Evolutionary conservation across 345 rosid species (phyloP), one percentile per base, ranked within the genome.

Genomic region (Balakata baccata): DNA sequence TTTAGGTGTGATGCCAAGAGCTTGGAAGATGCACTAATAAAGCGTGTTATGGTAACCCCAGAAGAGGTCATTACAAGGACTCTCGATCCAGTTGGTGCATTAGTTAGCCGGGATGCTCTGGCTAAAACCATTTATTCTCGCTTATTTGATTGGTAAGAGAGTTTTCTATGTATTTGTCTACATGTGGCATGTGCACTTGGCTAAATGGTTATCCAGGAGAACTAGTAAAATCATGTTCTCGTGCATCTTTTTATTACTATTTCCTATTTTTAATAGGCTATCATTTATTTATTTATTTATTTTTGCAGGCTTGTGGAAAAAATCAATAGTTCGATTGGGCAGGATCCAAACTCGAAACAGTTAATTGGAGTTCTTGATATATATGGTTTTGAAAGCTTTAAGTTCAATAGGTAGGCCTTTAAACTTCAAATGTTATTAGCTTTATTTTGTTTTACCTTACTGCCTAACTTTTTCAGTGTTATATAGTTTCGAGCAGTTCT

Each of bases 21-120:
- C 83, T 81, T 94, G 86, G 98, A 94, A 86, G 91, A 87, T 85
- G 98, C 98, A 54, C 68, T 94, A 81, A 90, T 94, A 79, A 86
- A 92, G 86, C 98, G 98, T 85, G 98, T 92, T 45, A 95, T 95
- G 98, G 98, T 94, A 83, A 94, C 98, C 69, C 98, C 98, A 66
- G 98, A 94, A 82, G 98, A 94, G 89, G 78, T 92, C 80, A 94
- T 94, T 75, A 94, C 95, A 72, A 90, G 95, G 88, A 87, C 97
- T 76, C 96, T 94, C 63, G 98, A 94, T 84, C 94, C 97, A 71
- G 84, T 77, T 72, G 87, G 91, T 81, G 98, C 98, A 69, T 25
- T 86, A 18, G 84, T 84, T 75, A 94, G 98, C 88, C 86, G 97
- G 88, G 98, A 94, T 87, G 98, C 98, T 50, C 82, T 92, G 41